Percentiles rank a stretch among this genome's conserved stretches.
phyloP scores from a whole-genome alignment of 192 early-diverging fungal species.

The Coemansia sp. region DNA sequence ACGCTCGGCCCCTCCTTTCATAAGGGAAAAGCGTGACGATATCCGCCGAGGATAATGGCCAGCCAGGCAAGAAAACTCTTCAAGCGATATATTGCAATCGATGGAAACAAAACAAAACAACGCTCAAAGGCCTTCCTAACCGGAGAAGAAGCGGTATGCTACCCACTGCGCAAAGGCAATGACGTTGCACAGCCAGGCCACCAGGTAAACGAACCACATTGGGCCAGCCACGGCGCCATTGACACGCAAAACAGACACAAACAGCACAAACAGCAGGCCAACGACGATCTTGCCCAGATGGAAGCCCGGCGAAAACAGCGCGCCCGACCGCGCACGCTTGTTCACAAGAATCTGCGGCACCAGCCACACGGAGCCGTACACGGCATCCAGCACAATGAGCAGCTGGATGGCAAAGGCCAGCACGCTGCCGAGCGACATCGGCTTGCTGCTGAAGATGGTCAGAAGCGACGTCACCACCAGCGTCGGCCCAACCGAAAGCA shows the following conservation, averaged over 20 bases:
- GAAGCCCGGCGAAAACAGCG: slow-evolving; percentile 2
- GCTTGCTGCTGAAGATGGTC: neutral
- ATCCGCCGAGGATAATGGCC: neutral
- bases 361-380: neutral
- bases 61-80: neutral
- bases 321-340: neutral
- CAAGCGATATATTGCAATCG: neutral
- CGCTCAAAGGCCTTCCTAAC: no score
- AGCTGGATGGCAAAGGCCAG: neutral
- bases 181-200: neutral
- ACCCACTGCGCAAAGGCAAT: slow-evolving; percentile 12
- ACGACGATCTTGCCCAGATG: neutral
- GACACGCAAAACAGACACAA: neutral
- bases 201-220: neutral
- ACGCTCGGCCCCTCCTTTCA: no score
- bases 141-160: slow-evolving; percentile 6
- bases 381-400: neutral
- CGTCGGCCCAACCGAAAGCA: slow-evolving; percentile 1
- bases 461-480: neutral
- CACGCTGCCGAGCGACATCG: neutral
- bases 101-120: neutral
- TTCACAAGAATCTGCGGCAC: slow-evolving; percentile 16
- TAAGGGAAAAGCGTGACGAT: no score
- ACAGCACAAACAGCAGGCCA: neutral
- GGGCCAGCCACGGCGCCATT: neutral